Percentiles rank a stretch among this genome's conserved stretches.
Conservation (phyloP, 768 basidiomycete species). For the button mushroom (Agaricus bisporus) region DNA sequence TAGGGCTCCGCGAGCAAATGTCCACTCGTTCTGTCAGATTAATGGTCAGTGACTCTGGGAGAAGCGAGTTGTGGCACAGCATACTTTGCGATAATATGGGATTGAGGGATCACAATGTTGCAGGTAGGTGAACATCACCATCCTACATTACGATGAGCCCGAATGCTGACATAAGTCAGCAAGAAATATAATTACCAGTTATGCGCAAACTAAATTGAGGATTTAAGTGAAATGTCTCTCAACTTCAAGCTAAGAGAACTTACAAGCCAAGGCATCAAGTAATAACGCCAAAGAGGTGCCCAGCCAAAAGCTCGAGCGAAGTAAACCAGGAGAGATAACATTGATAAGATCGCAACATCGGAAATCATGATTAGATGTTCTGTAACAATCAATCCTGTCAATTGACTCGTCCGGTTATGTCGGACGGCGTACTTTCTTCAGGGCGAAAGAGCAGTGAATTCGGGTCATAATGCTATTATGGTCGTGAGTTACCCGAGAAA, state of each 20-base stretch:
- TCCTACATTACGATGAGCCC: conserved; percentile 27
- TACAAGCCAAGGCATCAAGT: conserved; percentile 47
- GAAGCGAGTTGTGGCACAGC: background rate
- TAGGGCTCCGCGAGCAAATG: conserved; percentile 53
- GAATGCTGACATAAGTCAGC: background rate
- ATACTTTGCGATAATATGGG: conserved; percentile 49
- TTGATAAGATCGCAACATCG: conserved; percentile 32
- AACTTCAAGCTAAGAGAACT: conserved; percentile 10
- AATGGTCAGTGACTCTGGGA: background rate
- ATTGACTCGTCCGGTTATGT: background rate
- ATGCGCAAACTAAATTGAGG: conserved; percentile 32
- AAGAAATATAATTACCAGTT: conserved; percentile 27
- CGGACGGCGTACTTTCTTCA: conserved; percentile 29
- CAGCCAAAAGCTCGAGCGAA: conserved; percentile 27
- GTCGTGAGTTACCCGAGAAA: conserved; percentile 1
- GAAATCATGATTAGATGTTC: conserved; percentile 33
- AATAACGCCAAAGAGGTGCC: conserved; percentile 30
- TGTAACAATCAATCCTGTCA: conserved; percentile 8
- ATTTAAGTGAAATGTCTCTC: background rate
- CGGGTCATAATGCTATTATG: conserved; percentile 35
- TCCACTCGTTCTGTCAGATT: conserved; percentile 39
- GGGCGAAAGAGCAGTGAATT: conserved; percentile 40
- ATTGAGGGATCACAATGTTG: conserved; percentile 57
- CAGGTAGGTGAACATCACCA: conserved; percentile 56
- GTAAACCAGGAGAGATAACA: conserved; percentile 27